Evolutionary conservation across 1,284 basidiomycete genomes (phyloP).

Genomic region (Amylostereum chailletii): DNA sequence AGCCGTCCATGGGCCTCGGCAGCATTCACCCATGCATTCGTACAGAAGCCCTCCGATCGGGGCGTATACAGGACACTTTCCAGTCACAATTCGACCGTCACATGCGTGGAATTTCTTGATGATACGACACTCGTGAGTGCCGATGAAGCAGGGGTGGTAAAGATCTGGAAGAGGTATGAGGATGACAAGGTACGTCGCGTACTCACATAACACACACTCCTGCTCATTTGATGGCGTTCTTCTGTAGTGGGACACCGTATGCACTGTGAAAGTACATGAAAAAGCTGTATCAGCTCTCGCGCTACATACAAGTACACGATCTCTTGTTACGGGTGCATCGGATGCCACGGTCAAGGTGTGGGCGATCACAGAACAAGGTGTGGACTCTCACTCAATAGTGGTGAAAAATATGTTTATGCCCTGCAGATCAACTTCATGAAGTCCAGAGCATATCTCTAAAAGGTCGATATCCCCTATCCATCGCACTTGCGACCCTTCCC

Average conservation of each 20-base stretch:
- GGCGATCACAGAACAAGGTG: constrained; percentile 30
- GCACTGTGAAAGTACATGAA: constrained; percentile 50
- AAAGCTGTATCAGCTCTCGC: constrained; percentile 63
- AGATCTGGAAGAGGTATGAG: constrained; percentile 41
- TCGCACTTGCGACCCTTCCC: constrained; percentile 61
- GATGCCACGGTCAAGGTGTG: constrained; percentile 74
- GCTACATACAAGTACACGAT: constrained; percentile 25
- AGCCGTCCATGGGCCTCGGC: constrained; percentile 6
- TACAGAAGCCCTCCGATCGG: constrained; percentile 31
- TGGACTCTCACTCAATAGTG: constrained; percentile 19
- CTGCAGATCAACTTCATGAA: constrained; percentile 34
- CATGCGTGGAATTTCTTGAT: constrained; percentile 60
- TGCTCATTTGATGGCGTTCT: constrained; percentile 8
- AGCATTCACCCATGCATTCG: constrained; percentile 4
- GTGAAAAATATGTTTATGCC: constrained; percentile 3
- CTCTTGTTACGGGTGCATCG: constrained; percentile 71
- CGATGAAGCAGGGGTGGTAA: constrained; percentile 63
- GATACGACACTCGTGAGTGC: constrained; percentile 52
- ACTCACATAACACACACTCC: constrained; percentile 6
- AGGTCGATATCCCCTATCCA: constrained; percentile 69
- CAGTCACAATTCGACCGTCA: constrained; percentile 70
- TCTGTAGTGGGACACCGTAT: constrained; percentile 43
- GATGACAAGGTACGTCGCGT: constrained; percentile 22
- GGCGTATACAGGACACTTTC: constrained; percentile 65
- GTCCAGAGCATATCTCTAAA: constrained; percentile 55